Conservation (phyloP, 306 rosid species). For the Betula pendula region DNA sequence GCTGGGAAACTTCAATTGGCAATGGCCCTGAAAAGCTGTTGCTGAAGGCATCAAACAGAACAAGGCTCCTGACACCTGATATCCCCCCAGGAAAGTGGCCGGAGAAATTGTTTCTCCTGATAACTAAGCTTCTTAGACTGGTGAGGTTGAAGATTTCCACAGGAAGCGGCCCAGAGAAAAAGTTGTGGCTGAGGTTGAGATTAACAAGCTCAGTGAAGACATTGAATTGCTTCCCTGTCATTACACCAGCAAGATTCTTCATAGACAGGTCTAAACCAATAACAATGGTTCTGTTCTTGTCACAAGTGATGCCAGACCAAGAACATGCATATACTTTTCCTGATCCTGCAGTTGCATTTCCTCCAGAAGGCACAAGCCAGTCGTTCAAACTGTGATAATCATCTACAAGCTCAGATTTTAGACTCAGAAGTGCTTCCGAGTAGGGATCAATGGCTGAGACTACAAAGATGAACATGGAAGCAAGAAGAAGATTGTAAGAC, state of each 20-base stretch:
- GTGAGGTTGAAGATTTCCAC: conserved; percentile 65
- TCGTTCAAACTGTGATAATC: conserved; percentile 51
- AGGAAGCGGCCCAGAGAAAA: conserved; percentile 74
- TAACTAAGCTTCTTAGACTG: conserved; percentile 58
- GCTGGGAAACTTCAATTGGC: conserved; percentile 64
- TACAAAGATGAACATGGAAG: conserved; percentile 36
- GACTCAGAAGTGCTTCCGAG: conserved; percentile 73
- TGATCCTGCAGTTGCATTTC: conserved; percentile 39
- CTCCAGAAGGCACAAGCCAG: conserved; percentile 56
- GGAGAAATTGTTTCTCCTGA: conserved; percentile 87
- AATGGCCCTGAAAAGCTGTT: conserved; percentile 82
- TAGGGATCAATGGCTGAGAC: conserved; percentile 59
- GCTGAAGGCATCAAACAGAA: conserved; percentile 78
- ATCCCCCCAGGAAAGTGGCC: conserved; percentile 71
- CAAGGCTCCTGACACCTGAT: conserved; percentile 47
- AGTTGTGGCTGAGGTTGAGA: conserved; percentile 77
- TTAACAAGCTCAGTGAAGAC: conserved; percentile 56
- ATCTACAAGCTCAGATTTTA: conserved; percentile 70
- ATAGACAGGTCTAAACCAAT: conserved; percentile 70
- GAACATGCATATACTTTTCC: conserved; percentile 67
- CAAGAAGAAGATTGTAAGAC: conserved; percentile 42
- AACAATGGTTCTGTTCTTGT: conserved; percentile 51
- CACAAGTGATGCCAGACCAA: conserved; percentile 81
- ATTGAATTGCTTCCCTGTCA: conserved; percentile 64
- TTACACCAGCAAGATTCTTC: conserved; percentile 59